Conservation (phyloP, 106 monocot genomes). For the Acorus calamus region DNA sequence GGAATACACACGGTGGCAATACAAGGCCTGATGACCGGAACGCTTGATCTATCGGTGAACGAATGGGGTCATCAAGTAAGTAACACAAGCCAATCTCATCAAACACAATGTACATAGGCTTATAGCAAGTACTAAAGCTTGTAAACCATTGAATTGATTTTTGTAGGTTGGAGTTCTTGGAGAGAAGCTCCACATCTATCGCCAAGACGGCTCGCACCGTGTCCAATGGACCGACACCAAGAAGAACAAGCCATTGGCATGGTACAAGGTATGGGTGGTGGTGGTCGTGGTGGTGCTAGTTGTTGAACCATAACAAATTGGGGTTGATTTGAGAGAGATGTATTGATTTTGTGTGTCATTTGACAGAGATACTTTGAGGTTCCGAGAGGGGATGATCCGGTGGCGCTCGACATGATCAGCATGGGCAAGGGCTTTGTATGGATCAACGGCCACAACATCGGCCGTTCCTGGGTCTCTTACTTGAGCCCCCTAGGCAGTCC, state of each 20-base stretch:
- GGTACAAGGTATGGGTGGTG: slow-evolving; percentile 33
- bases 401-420: slow-evolving; percentile 54
- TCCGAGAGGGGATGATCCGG: slow-evolving; percentile 55
- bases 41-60: slow-evolving; percentile 54
- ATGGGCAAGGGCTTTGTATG: slow-evolving; percentile 70
- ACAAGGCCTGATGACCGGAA: slow-evolving; percentile 90
- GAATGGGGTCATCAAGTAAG: slow-evolving; percentile 69
- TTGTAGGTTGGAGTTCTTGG: slow-evolving; percentile 27
- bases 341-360: background rate
- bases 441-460: slow-evolving; percentile 57
- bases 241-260: slow-evolving; percentile 13
- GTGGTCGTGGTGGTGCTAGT: background rate
- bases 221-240: slow-evolving; percentile 26
- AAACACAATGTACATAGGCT: too few relatives aligned
- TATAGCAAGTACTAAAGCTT: background rate
- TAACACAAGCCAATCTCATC: background rate
- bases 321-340: too few relatives aligned
- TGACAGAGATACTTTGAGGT: slow-evolving; percentile 52
- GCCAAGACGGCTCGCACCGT: slow-evolving; percentile 3
- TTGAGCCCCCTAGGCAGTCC: slow-evolving; percentile 49
- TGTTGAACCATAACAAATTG: background rate
- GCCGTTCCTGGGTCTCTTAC: slow-evolving; percentile 72
- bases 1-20: slow-evolving; percentile 42
- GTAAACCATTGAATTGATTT: background rate
- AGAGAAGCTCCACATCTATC: slow-evolving; percentile 27